Base-by-base conservation (phyloP, 179 eudicot species). In the Spinacia oleracea region DNA sequence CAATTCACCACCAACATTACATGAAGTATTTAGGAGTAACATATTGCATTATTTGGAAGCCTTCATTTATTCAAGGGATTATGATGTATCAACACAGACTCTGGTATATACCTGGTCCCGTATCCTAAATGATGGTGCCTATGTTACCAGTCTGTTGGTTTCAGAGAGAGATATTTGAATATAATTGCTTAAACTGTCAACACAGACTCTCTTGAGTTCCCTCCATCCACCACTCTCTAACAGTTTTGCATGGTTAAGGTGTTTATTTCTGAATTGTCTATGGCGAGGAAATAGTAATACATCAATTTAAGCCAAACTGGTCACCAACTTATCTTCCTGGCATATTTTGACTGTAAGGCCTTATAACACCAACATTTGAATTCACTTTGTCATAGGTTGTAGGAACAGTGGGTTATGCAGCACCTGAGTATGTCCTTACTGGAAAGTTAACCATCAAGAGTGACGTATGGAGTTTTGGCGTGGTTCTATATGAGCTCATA, bases 391-490 rank as follows among this genome's bases (percentile, higher is more conserved):
- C 12, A 11, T 76, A 86, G 89, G 89, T 86, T 46, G 89, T 86
- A 27, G 89, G 89, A 78, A 86, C 89, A 32, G 89, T 86, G 42
- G 89, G 89, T 25, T 86, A 86, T 78, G 89, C 89, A 38, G 89
- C 89, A 69, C 89, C 89, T 0, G 89, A 86, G 72, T 86, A 86
- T 72, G 87, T 86, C 75, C 79, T 82, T 72, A 84, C 89, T 25
- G 89, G 89, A 51, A 86, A 79, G 70, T 77, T 86, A 73, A 86
- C 89, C 21, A 80, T 82, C 65, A 86, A 86, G 75, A 86, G 89
- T 25, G 89, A 86, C 42, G 89, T 86, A n/a, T 86, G 89, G 89
- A 86, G 89, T 80, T 86, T 84, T 23, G 89, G 89, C 5, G 89
- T 86, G 35, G 89, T 86, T 23, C 81, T 86, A 1, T 86, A 82